phyloP scores from a whole-genome alignment of 2,329 filamentous ascomycete genomes.

The Gyromitra esculenta region DNA sequence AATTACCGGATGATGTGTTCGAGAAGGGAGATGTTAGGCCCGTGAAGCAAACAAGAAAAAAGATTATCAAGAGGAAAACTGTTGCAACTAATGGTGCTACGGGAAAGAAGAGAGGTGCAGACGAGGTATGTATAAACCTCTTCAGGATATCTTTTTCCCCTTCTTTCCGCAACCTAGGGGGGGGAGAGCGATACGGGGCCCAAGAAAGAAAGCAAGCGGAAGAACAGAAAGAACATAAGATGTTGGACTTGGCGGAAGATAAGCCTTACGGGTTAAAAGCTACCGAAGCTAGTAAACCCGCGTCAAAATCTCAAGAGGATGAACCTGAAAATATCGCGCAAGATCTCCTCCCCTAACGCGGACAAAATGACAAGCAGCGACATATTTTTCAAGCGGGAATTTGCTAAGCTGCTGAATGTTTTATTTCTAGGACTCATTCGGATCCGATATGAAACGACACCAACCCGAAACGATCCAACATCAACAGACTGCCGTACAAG shows the following conservation, averaged over 20 bases:
- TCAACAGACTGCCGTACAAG: slow-evolving; percentile 49
- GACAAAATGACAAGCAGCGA: slow-evolving; percentile 42
- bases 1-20: slow-evolving; percentile 91
- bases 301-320: slow-evolving; percentile 16
- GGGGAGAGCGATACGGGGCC: slow-evolving; percentile 42
- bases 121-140: slow-evolving; percentile 57
- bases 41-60: slow-evolving; percentile 68
- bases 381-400: slow-evolving; percentile 24
- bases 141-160: slow-evolving; percentile 39
- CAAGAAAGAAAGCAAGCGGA: slow-evolving; percentile 19
- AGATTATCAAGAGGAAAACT: slow-evolving; percentile 59
- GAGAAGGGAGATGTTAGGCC: slow-evolving; percentile 79
- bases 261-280: slow-evolving; percentile 29
- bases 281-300: slow-evolving; percentile 31
- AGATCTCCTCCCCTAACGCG: slow-evolving; percentile 52
- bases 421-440: slow-evolving; percentile 34
- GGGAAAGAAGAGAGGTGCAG: slow-evolving; percentile 60
- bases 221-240: slow-evolving; percentile 4
- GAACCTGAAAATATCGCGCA: slow-evolving; percentile 45
- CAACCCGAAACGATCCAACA: slow-evolving; percentile 34
- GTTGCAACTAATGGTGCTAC: slow-evolving; percentile 33
- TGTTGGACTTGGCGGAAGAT: slow-evolving; percentile 39
- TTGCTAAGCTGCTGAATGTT: slow-evolving; percentile 40
- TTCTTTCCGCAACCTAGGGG: slow-evolving; percentile 43
- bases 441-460: slow-evolving; percentile 43